Evolutionary conservation across 2,329 filamentous ascomycete genomes (phyloP), one percentile per base, ranked within the genome.

Genomic region (Cercospora sesami): DNA sequence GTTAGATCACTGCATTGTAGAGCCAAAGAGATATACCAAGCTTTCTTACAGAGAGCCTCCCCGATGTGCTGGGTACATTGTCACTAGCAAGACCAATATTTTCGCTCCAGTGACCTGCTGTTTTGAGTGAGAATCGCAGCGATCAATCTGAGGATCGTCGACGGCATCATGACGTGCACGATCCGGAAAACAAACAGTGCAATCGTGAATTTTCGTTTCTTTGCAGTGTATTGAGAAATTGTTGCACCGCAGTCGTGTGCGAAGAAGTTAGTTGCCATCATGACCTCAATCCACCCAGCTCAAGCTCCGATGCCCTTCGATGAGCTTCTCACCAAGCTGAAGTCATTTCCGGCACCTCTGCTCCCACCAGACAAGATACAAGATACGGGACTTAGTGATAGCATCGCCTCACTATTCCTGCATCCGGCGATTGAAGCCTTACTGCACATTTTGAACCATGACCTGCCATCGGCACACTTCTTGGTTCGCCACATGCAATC

Each of bases 401-500:
- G 70, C 26, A 79, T 79, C 58, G 63, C 77, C 30, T 73, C 73
- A 7, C 68, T 78, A 3, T 73, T 73, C n/a, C 59, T 78, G 14
- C 83, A 86, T 69, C 83, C 84, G 7, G 80, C 81, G 14, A 76
- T 86, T 42, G 84, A 86, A 78, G 78, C 83, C 9, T 76, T 82
- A 0, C 78, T 86, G 4, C 85, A 86, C 73, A 78, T 86, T 63
- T 76, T 85, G 31, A 86, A 86, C 73, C 75, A 77, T 69, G 84
- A 86, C 73, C 77, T 86, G 0, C 77, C 83, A 4, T 79, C 78
- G 21, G 84, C 84, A 0, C 84, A 86, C 74, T 86, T 86, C 73
- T 78, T 86, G 1, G 78, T 83, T 26, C 80, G 84, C 1, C 82
- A 86, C 70, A 85, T 85, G 83, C 81, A 85, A 74, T 79, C 80